Base-by-base conservation (phyloP, 2,329 filamentous ascomycete genomes). In the Trichophyton simii region DNA sequence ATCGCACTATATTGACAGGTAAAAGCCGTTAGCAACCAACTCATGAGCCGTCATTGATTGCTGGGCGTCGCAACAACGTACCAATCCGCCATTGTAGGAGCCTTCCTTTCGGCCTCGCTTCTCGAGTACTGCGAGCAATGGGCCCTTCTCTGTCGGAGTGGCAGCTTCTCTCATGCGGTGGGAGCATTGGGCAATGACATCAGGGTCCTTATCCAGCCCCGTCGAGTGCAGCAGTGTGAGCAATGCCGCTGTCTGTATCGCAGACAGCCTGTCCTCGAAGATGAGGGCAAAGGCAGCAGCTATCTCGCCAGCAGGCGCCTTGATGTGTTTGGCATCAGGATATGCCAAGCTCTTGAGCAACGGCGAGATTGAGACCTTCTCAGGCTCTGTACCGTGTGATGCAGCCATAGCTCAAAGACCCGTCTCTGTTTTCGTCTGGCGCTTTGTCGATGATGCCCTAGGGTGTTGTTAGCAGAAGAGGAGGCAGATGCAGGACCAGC, bases 161-260 rank as follows among this genome's bases (percentile, higher is more conserved):
- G 91, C 89, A 22, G 89, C 91, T 61, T 83, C 81, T 65, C 91
- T 83, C 92, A 99, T 97, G 60, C 85, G 85, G 54, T 82, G 79
- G 3, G 92, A 91, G 67, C 90, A 92, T 77, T 87, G 86, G 61
- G 89, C 88, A 67, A 99, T 83, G 46, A 99, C 89, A 70, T 94
- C 88, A 28, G 91, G 84, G 65, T 87, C 83, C 66, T 87, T 83
- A 73, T 97, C 94, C 73, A 90, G 83, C 62, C 86, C 85, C 1
- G 91, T 96, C 67, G 95, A 96, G 76, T 96, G 92, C 54, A 99
- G 80, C 60, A 91, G 88, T 70, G 94, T 96, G 59, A 97, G 80
- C 61, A 99, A 80, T 44, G 91, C 88, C 60, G 89, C 88, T 0
- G 88, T 88, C 73, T 97, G 94, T 7, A 91, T 88, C 44, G 89